Conservation (phyloP, 306 rosid genomes). For the Begonia masoniana region DNA sequence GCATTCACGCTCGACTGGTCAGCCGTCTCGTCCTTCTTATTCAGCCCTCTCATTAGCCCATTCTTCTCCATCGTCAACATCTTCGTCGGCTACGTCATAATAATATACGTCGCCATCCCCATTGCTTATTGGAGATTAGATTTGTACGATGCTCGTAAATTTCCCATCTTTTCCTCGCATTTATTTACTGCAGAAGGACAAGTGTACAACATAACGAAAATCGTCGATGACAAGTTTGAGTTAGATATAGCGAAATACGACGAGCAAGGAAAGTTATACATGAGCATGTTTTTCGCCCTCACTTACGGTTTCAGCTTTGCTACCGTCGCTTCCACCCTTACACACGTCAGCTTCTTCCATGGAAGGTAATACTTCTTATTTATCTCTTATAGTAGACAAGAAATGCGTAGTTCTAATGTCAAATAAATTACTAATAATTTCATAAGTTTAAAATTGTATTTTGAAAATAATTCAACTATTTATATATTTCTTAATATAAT, state of each 20-base stretch:
- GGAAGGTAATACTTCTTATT: constrained; percentile 38
- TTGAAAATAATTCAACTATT: too few relatives aligned
- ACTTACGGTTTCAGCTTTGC: constrained; percentile 72
- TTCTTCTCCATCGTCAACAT: constrained; percentile 64
- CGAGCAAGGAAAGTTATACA: constrained; percentile 47
- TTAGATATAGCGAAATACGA: constrained; percentile 25
- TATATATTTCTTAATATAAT: too few relatives aligned
- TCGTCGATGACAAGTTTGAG: constrained; percentile 55
- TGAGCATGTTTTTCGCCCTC: constrained; percentile 57
- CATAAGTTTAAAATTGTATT: too few relatives aligned
- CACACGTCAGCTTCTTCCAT: constrained; percentile 58
- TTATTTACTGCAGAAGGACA: constrained; percentile 52
- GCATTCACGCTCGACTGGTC: constrained; percentile 68
- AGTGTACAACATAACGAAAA: constrained; percentile 36
- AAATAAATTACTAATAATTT: background rate
- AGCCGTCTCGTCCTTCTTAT: constrained; percentile 58
- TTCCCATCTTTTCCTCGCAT: constrained; percentile 70
- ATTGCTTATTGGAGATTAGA: constrained; percentile 54
- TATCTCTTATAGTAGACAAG: background rate
- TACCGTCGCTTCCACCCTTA: constrained; percentile 57
- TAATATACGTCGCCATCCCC: constrained; percentile 38
- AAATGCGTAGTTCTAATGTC: too few relatives aligned
- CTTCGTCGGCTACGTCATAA: constrained; percentile 34
- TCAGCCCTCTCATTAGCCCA: constrained; percentile 68
- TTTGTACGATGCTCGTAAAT: constrained; percentile 32